These are phyloP conservation scores for Primulina eburnea DNA, from an alignment of 257 asterid genomes.

Conservation along the genomic window DNA sequence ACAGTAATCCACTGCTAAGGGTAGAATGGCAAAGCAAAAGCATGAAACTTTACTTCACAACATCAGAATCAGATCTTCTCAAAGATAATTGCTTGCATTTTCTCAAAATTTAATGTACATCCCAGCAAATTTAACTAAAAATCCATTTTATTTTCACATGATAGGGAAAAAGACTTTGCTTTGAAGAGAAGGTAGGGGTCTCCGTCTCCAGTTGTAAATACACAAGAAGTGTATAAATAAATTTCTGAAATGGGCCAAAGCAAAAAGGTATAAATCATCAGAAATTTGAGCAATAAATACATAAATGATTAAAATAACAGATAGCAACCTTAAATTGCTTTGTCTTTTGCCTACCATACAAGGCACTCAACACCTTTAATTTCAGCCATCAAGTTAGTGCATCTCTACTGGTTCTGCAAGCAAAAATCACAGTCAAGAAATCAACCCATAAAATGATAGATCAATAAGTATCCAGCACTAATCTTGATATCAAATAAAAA, in stretches of 20 bases:
- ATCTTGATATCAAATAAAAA: slow-evolving; percentile 21
- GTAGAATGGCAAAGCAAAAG: slow-evolving; percentile 29
- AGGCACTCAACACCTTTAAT: slow-evolving; percentile 46
- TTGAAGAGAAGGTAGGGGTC: slow-evolving; percentile 67
- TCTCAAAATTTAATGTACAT: slow-evolving; percentile 23
- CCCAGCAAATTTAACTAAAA: slow-evolving; percentile 38
- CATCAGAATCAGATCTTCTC: slow-evolving; percentile 28
- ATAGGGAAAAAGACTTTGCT: slow-evolving; percentile 60
- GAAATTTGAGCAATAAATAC: slow-evolving; percentile 37
- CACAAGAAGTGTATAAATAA: slow-evolving; percentile 25
- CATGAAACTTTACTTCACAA: slow-evolving; percentile 50
- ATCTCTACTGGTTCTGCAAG: slow-evolving; percentile 51
- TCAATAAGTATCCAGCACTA: slow-evolving; percentile 24
- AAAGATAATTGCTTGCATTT: slow-evolving; percentile 24
- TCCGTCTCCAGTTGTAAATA: slow-evolving; percentile 49
- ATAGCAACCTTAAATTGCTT: slow-evolving; percentile 43
- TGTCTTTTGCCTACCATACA: slow-evolving; percentile 59
- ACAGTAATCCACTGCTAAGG: slow-evolving; percentile 24
- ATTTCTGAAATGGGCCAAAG: slow-evolving; percentile 35
- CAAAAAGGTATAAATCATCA: slow-evolving; percentile 26
- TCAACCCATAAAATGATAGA: slow-evolving; percentile 27
- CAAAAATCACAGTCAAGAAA: slow-evolving; percentile 39
- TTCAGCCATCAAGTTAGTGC: slow-evolving; percentile 44
- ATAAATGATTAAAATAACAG: slow-evolving; percentile 26
- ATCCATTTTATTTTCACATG: slow-evolving; percentile 27